These are phyloP conservation scores for Chlorella variabilis DNA, from an alignment of 163 green algal species.

Conservation along the genomic window DNA sequence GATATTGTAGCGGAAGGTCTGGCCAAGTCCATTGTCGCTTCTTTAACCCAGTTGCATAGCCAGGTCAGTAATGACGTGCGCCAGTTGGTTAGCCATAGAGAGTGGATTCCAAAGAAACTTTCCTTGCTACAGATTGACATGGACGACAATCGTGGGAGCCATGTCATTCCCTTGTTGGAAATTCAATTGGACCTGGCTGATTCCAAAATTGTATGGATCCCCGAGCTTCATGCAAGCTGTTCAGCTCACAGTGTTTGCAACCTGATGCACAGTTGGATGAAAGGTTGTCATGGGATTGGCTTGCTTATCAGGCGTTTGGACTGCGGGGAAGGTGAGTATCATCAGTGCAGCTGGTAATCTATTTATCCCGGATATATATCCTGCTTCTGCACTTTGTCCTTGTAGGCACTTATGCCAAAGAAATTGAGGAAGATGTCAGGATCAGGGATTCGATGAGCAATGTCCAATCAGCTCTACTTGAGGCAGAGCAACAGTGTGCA, in stretches of 20 bases:
- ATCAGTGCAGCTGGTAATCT: no score
- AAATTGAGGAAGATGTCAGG: constrained; percentile 89
- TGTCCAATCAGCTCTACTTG: constrained; percentile 60
- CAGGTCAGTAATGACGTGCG: constrained; percentile 30
- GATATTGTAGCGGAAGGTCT: constrained; percentile 88
- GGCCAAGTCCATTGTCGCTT: constrained; percentile 71
- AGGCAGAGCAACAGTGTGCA: constrained; percentile 76
- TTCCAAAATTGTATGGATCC: constrained; percentile 83
- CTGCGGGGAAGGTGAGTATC: constrained; percentile 65
- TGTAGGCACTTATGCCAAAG: constrained; percentile 82
- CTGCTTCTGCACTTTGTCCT: no score
- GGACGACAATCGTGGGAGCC: constrained; percentile 69
- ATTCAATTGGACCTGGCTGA: constrained; percentile 83
- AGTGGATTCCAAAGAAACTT: not conserved
- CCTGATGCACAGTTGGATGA: constrained; percentile 84
- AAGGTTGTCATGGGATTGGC: constrained; percentile 75
- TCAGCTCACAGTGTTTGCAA: constrained; percentile 63
- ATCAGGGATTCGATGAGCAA: constrained; percentile 75
- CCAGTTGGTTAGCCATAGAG: not conserved
- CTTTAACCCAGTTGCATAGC: constrained; percentile 67
- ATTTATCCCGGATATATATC: no score
- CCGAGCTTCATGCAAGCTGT: constrained; percentile 66
- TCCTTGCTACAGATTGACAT: not conserved
- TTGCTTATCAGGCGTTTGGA: constrained; percentile 78
- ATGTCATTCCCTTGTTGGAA: constrained; percentile 85